Evolutionary conservation across 306 rosid species (phyloP).

Genomic region (Potentilla sterilis): DNA sequence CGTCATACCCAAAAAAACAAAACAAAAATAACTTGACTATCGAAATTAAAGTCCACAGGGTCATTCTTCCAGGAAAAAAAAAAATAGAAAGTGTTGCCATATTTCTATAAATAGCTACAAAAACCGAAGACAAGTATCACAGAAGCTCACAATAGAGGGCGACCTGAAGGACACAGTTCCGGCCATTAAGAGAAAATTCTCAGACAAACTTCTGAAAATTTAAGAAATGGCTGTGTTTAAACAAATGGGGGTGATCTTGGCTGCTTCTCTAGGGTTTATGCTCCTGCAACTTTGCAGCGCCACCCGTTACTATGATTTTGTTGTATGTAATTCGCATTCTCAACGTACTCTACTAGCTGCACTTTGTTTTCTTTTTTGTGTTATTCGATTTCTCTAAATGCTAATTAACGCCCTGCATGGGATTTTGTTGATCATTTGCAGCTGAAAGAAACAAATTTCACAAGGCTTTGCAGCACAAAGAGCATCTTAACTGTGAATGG

Average conservation of each 20-base stretch:
- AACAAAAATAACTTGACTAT: too few relatives aligned
- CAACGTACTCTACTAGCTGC: background rate
- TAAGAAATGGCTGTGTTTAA: background rate
- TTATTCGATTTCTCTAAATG: too few relatives aligned
- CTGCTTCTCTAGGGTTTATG: constrained; percentile 4
- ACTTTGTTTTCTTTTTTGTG: background rate
- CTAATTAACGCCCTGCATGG: background rate
- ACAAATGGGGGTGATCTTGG: background rate
- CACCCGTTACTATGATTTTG: background rate
- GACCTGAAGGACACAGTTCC: constrained; percentile 12
- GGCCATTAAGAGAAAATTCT: background rate
- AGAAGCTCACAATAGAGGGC: background rate
- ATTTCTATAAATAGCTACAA: constrained; percentile 4
- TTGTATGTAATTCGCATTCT: constrained; percentile 8
- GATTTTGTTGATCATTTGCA: background rate
- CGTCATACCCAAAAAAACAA: background rate
- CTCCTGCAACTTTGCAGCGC: background rate
- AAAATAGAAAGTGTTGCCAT: background rate
- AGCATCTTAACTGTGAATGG: constrained; percentile 32
- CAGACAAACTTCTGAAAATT: background rate
- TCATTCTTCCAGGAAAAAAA: background rate
- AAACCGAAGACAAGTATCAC: background rate
- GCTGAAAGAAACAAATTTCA: constrained; percentile 16
- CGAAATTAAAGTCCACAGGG: background rate
- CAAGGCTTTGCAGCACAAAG: constrained; percentile 30